A percentile compares a stretch with the other conserved stretches of the same genome.
These are phyloP conservation scores for Allium sativum DNA, from an alignment of 106 monocot genomes.

Conservation along the genomic window DNA sequence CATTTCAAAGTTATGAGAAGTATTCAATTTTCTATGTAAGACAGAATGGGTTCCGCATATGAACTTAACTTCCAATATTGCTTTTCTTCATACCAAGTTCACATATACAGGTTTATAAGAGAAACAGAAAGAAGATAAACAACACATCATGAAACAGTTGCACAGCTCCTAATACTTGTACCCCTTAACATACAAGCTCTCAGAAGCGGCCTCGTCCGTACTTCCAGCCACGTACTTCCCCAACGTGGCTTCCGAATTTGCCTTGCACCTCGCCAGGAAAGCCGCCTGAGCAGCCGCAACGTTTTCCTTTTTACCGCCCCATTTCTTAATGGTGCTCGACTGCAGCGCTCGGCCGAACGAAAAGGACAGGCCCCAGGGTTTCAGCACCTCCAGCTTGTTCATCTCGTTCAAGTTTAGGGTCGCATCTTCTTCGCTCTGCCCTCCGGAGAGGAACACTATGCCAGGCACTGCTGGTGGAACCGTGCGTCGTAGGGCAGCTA, in stretches of 20 bases:
- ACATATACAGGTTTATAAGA: no score
- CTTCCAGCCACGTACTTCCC: conserved; percentile 8
- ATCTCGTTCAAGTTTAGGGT: conserved; percentile 14
- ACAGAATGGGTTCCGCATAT: no score
- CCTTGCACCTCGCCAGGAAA: conserved; percentile 21
- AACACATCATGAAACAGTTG: no score
- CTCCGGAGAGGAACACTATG: conserved; percentile 23
- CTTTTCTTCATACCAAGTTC: no score
- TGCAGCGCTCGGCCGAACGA: conserved; percentile 19
- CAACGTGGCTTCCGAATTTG: conserved; percentile 18
- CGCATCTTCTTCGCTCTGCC: conserved; percentile 19
- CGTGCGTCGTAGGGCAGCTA: conserved; percentile 14
- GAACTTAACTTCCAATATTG: no score
- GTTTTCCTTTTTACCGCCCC: conserved; percentile 19
- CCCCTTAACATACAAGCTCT: conserved; percentile 14
- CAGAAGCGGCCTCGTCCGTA: conserved; percentile 4
- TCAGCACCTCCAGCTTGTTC: conserved; percentile 15
- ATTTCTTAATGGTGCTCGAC: conserved; percentile 21
- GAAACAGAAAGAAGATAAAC: no score
- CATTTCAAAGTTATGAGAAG: no score
- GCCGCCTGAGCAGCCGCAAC: conserved; percentile 9
- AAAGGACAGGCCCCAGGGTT: conserved; percentile 20
- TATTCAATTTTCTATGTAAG: no score
- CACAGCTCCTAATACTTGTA: conserved; percentile 10
- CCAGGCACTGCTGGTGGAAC: conserved; percentile 21